Conservation (phyloP, 1,284 basidiomycete genomes). For the Gymnopus androsaceus region DNA sequence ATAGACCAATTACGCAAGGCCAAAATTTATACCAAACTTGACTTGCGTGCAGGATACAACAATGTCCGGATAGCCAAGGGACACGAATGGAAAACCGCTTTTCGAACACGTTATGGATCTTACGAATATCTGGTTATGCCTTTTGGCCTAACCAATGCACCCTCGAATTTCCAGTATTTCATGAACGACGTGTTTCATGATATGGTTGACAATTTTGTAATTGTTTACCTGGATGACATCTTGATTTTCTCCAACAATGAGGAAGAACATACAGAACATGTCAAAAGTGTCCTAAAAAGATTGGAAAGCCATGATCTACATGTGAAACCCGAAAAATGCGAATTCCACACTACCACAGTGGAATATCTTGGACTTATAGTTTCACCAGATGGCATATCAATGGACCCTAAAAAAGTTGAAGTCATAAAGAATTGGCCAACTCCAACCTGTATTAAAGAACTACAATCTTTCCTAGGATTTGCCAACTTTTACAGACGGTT, state of each 20-base stretch:
- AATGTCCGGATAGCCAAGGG: background rate
- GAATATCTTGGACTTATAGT: slow-evolving; percentile 47
- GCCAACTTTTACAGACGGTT: slow-evolving; percentile 39
- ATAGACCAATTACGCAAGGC: background rate
- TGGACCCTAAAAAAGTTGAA: slow-evolving; percentile 44
- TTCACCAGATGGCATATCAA: slow-evolving; percentile 17
- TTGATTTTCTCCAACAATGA: slow-evolving; percentile 4
- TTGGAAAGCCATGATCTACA: slow-evolving; percentile 35
- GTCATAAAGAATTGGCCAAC: slow-evolving; percentile 24
- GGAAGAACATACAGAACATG: slow-evolving; percentile 24
- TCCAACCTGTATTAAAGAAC: slow-evolving; percentile 22
- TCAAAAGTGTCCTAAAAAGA: slow-evolving; percentile 33
- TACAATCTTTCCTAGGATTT: slow-evolving; percentile 32
- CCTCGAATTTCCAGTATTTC: no score
- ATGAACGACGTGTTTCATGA: slow-evolving; percentile 39
- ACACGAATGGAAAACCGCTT: slow-evolving; percentile 7
- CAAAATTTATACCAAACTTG: background rate
- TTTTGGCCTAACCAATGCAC: no score
- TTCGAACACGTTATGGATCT: no score
- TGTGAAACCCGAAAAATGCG: slow-evolving; percentile 41
- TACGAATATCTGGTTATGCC: no score
- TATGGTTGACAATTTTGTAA: slow-evolving; percentile 31
- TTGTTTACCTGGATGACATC: slow-evolving; percentile 29
- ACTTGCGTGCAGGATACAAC: background rate
- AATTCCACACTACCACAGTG: slow-evolving; percentile 30